Evolutionary conservation across 768 basidiomycete species (phyloP).

Genomic region (Cyclocybe aegerita): DNA sequence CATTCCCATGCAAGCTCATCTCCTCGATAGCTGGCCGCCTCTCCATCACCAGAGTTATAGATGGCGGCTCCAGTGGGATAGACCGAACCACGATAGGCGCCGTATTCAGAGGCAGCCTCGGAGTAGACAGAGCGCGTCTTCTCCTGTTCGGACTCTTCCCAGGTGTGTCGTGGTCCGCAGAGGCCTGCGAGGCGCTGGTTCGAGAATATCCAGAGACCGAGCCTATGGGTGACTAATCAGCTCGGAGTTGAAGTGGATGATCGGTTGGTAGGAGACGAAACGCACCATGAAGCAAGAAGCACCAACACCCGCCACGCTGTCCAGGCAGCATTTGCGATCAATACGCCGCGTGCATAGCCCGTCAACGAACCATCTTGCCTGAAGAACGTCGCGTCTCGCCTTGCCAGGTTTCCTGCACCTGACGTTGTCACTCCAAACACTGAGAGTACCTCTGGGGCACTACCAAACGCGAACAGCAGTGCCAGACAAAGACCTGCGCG

Average conservation of each 20-base stretch:
- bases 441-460: slow-evolving; percentile 3
- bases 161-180: slow-evolving; percentile 79
- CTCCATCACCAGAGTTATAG: slow-evolving; percentile 16
- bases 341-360: slow-evolving; percentile 72
- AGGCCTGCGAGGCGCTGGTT: slow-evolving; percentile 78
- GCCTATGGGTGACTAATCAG: slow-evolving; percentile 35
- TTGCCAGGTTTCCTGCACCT: slow-evolving; percentile 4
- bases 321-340: slow-evolving; percentile 82
- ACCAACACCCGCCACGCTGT: slow-evolving; percentile 73
- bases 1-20: slow-evolving; percentile 76
- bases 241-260: neutral
- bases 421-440: neutral
- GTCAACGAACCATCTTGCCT: slow-evolving; percentile 64
- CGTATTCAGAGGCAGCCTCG: slow-evolving; percentile 44
- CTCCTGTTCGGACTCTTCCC: slow-evolving; percentile 79
- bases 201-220: slow-evolving; percentile 78
- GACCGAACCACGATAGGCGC: slow-evolving; percentile 17
- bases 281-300: slow-evolving; percentile 70
- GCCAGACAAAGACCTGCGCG: slow-evolving; percentile 76
- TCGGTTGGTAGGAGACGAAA: slow-evolving; percentile 3
- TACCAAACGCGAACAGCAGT: slow-evolving; percentile 50
- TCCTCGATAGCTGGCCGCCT: slow-evolving; percentile 20
- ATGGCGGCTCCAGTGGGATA: slow-evolving; percentile 10
- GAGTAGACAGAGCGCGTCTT: slow-evolving; percentile 52
- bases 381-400: slow-evolving; percentile 80